Evolutionary conservation across 345 rosid genomes (phyloP).

Genomic region (Pugionium cornutum): DNA sequence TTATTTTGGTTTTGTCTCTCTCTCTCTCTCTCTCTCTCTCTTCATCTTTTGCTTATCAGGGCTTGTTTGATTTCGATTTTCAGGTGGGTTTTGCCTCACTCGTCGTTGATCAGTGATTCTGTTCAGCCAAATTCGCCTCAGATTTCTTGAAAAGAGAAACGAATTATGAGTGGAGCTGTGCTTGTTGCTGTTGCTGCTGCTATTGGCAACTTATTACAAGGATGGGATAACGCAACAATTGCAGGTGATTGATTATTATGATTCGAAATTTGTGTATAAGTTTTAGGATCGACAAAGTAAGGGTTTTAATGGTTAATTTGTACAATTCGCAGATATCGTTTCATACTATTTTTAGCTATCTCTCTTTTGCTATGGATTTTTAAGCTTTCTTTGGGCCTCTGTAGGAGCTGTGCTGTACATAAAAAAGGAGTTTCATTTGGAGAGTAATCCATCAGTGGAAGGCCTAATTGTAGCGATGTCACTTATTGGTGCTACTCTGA

Average conservation of each 20-base stretch:
- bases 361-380: conserved; percentile 22
- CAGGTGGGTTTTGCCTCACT: conserved; percentile 40
- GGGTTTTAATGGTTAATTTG: conserved; percentile 16
- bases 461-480: conserved; percentile 93
- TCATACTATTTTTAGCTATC: conserved; percentile 6
- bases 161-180: conserved; percentile 87
- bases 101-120: conserved; percentile 19
- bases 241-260: conserved; percentile 59
- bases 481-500: conserved; percentile 86
- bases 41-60: conserved; percentile 17
- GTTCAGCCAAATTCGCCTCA: conserved; percentile 30
- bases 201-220: conserved; percentile 92
- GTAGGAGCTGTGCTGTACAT: conserved; percentile 94
- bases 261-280: neutral
- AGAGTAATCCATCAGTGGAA: conserved; percentile 70
- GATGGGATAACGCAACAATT: conserved; percentile 99
- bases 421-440: conserved; percentile 77
- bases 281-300: conserved; percentile 2
- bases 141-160: conserved; percentile 21
- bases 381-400: conserved; percentile 7
- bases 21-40: neutral
- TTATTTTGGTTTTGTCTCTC: conserved; percentile 26
- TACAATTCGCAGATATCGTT: conserved; percentile 7
- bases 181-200: conserved; percentile 90
- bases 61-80: conserved; percentile 35